Evolutionary conservation across 1,139 yeast genomes (phyloP).

Genomic region (Wickerhamiella pararugosa): DNA sequence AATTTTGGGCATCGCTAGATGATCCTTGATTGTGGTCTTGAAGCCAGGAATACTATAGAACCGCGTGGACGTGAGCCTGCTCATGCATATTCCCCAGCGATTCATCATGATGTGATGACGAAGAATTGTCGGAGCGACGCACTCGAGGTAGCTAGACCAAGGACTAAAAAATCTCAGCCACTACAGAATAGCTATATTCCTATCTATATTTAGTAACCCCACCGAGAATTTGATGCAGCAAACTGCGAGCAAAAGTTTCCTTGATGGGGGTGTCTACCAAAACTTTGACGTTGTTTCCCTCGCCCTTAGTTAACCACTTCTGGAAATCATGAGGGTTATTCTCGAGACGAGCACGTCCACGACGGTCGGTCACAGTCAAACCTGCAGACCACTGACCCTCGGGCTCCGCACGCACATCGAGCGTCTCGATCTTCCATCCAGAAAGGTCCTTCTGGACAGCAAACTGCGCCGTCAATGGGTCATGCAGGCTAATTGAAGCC

Average conservation of each 20-base stretch:
- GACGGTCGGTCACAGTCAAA: slow-evolving; percentile 24
- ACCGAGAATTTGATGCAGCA: slow-evolving; percentile 8
- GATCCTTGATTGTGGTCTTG: too few species aligned
- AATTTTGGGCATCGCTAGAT: too few species aligned
- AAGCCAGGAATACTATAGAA: too few species aligned
- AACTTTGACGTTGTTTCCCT: slow-evolving; percentile 16
- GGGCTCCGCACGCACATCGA: slow-evolving; percentile 29
- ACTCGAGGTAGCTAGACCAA: background rate
- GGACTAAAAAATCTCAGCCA: background rate
- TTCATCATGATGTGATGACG: too few species aligned
- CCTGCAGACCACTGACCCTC: slow-evolving; percentile 28
- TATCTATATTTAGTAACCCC: background rate
- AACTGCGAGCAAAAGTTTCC: slow-evolving; percentile 9
- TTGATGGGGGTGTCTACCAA: slow-evolving; percentile 14
- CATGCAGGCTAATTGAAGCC: slow-evolving; percentile 24
- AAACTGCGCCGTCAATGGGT: slow-evolving; percentile 29
- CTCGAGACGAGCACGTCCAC: slow-evolving; percentile 19
- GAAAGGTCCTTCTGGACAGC: slow-evolving; percentile 16
- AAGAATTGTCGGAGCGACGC: too few species aligned
- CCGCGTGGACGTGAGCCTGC: too few species aligned
- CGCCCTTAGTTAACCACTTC: slow-evolving; percentile 15
- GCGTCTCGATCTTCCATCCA: slow-evolving; percentile 20
- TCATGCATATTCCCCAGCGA: too few species aligned
- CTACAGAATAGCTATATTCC: background rate
- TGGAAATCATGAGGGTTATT: slow-evolving; percentile 14